Conservation (phyloP, 495 filamentous ascomycete species). For the Daldinia grandis region DNA sequence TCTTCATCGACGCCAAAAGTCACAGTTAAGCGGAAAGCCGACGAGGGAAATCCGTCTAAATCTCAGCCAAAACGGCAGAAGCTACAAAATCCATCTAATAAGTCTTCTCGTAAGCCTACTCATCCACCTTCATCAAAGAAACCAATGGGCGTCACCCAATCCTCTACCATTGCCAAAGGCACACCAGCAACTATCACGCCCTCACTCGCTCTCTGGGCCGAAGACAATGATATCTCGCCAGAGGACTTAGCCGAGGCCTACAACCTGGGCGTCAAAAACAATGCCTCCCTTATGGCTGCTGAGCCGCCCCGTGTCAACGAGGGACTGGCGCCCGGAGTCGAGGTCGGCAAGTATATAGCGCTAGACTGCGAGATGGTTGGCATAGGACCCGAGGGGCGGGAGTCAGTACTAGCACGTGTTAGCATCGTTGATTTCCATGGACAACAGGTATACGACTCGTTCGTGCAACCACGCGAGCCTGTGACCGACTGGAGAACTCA, state of each 20-base stretch:
- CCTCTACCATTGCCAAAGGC: constrained; percentile 44
- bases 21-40: constrained; percentile 43
- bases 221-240: constrained; percentile 68
- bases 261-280: constrained; percentile 51
- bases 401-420: constrained; percentile 78
- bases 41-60: constrained; percentile 24
- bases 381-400: constrained; percentile 73
- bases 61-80: constrained; percentile 36
- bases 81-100: constrained; percentile 32
- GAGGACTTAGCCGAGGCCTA: constrained; percentile 70
- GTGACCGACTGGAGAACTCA: constrained; percentile 90
- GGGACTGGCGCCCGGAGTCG: constrained; percentile 56
- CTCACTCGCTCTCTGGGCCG: constrained; percentile 55
- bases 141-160: constrained; percentile 52
- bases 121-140: constrained; percentile 4
- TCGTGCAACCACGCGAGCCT: constrained; percentile 76
- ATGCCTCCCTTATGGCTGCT: constrained; percentile 27
- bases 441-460: constrained; percentile 88
- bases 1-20: constrained; percentile 26
- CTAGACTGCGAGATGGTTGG: constrained; percentile 99
- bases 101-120: constrained; percentile 39
- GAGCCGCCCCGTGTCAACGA: constrained; percentile 54
- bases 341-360: constrained; percentile 85
- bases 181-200: constrained; percentile 45
- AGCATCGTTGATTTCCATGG: constrained; percentile 93